These are phyloP conservation scores for Protea cynaroides DNA, from an alignment of 164 flowering plant genomes.

Conservation along the genomic window DNA sequence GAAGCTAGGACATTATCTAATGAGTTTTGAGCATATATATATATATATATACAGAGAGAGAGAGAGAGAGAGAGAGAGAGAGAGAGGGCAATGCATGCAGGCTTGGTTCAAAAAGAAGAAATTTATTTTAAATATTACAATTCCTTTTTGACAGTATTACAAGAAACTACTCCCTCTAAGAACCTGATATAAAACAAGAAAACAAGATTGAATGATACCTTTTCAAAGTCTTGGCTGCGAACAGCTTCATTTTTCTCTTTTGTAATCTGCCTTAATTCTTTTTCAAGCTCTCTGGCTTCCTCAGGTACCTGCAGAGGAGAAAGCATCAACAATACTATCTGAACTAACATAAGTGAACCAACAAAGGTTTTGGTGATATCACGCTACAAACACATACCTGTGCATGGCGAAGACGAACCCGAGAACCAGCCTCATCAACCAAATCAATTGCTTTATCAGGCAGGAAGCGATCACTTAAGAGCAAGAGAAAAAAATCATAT, in stretches of 20 bases:
- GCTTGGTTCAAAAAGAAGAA: background rate
- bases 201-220: constrained; percentile 34
- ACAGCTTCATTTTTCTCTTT: constrained; percentile 92
- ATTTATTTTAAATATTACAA: too few species aligned
- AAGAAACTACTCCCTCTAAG: too few species aligned
- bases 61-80: too few species aligned
- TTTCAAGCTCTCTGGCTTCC: constrained; percentile 94
- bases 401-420: constrained; percentile 92
- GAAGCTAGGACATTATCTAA: background rate
- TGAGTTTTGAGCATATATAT: background rate
- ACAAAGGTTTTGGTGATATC: background rate
- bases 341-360: constrained; percentile 1
- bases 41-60: too few species aligned
- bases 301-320: constrained; percentile 66
- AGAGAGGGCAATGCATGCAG: background rate
- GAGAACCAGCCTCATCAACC: constrained; percentile 98
- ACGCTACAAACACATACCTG: constrained; percentile 39
- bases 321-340: background rate
- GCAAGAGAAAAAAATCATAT: constrained; percentile 3
- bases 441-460: constrained; percentile 99
- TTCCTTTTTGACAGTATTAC: too few species aligned
- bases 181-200: too few species aligned
- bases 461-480: constrained; percentile 85
- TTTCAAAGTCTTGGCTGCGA: constrained; percentile 87
- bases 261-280: constrained; percentile 80